phyloP scores from a whole-genome alignment of 345 rosid species.

The Dimocarpus longan region DNA sequence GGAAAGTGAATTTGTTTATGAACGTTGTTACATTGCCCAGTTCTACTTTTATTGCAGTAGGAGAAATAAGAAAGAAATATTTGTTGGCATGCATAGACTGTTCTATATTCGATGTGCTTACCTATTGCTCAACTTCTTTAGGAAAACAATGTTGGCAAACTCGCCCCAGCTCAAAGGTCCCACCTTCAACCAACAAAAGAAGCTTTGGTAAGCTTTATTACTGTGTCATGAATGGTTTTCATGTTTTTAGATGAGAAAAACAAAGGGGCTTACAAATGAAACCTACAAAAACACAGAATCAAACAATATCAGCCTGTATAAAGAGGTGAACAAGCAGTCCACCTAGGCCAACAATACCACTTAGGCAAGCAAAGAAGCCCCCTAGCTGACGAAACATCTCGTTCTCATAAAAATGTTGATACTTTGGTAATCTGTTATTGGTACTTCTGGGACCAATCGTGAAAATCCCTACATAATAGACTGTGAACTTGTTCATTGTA shows the following conservation, averaged over 20 bases:
- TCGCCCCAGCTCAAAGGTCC: conserved; percentile 74
- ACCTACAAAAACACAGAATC: neutral
- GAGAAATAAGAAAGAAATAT: neutral
- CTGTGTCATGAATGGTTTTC: neutral
- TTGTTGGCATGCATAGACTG: neutral
- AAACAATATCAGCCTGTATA: neutral
- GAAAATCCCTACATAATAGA: neutral
- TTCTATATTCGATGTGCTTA: conserved; percentile 18
- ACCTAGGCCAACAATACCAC: neutral
- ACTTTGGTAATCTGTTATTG: conserved; percentile 1
- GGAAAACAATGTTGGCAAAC: conserved; percentile 58
- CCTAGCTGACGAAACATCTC: neutral
- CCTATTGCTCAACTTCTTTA: conserved; percentile 29
- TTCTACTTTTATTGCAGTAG: neutral
- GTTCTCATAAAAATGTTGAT: neutral
- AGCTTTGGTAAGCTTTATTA: conserved; percentile 46
- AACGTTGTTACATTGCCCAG: neutral
- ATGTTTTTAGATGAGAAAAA: too few relatives aligned
- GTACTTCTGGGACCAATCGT: neutral
- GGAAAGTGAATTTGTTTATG: conserved; percentile 9
- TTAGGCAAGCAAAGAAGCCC: neutral
- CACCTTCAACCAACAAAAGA: conserved; percentile 72
- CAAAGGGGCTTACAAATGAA: neutral
- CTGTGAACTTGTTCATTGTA: neutral
- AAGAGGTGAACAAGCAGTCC: neutral